Percentiles rank a stretch among this genome's conserved stretches.
These are phyloP conservation scores for Hypoxylon sp. DNA, from an alignment of 2,329 filamentous ascomycete genomes.

Conservation along the genomic window DNA sequence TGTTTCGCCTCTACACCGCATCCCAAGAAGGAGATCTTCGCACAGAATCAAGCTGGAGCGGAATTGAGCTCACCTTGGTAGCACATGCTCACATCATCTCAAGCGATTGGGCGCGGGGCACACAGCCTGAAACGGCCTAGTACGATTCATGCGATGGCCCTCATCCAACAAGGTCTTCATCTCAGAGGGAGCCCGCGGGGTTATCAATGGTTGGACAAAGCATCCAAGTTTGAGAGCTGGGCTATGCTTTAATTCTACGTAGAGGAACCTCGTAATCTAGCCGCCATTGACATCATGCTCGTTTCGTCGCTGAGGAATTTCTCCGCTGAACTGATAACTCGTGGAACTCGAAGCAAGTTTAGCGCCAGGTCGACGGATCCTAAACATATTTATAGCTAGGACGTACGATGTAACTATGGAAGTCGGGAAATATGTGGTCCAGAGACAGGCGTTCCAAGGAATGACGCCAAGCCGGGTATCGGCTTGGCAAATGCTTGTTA, in stretches of 20 bases:
- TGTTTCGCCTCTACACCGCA: constrained; percentile 16
- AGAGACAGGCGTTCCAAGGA: constrained; percentile 39
- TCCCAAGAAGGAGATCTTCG: constrained; percentile 4
- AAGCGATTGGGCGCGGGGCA: constrained; percentile 29
- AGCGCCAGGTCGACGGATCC: constrained; percentile 25
- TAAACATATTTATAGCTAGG: constrained; percentile 17
- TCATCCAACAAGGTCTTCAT: constrained; percentile 31
- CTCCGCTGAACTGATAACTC: constrained; percentile 5
- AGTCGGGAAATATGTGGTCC: constrained; percentile 30
- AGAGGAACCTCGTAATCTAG: constrained; percentile 27
- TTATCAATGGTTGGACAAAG: constrained; percentile 14
- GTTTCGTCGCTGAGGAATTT: constrained; percentile 19
- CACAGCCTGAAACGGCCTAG: constrained; percentile 25
- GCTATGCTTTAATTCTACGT: neutral
- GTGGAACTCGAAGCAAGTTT: constrained; percentile 12
- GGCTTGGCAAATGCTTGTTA: constrained; percentile 50
- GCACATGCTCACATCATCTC: constrained; percentile 29
- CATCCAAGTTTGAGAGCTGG: constrained; percentile 3
- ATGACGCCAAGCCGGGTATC: constrained; percentile 47
- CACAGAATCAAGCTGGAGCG: constrained; percentile 11
- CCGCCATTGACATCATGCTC: constrained; percentile 32
- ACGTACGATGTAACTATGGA: constrained; percentile 28
- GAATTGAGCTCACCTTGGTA: constrained; percentile 9
- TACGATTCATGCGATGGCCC: constrained; percentile 7
- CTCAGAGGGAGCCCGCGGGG: constrained; percentile 16